Evolutionary conservation across 441 rosid genomes (phyloP), one percentile per base, ranked within the genome.

Genomic region (Populus hybrid): DNA sequence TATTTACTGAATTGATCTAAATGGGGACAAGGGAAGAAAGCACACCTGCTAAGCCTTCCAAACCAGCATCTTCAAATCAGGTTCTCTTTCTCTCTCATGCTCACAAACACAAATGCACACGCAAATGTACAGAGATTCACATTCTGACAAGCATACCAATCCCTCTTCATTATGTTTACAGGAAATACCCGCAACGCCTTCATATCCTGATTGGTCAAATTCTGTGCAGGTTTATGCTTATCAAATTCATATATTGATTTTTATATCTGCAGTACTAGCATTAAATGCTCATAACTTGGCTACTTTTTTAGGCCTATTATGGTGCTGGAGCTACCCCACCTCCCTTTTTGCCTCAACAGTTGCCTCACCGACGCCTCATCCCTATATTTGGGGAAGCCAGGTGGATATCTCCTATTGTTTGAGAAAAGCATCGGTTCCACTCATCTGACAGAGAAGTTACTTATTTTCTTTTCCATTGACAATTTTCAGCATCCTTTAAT

Each of bases 311-410:
- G 99, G 99, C 97, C 76, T 94, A 90, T 81, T 97, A 94, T 87
- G 92, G 95, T 35, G 88, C 93, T 61, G 98, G 98, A 78, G 98
- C 88, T 73, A 82, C 95, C 63, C 91, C 98, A 0, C 89, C 93
- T 78, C 96, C 94, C 20, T 92, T 88, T 86, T 94, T 90, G 92
- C 98, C 75, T 89, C 99, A 61, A 90, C 92, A 2, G 98, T 94
- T 80, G 90, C 97, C 74, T 88, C 99, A 79, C 95, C 98, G 64
- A 79, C 94, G 82, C 95, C 97, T 53, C 97, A 91, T 61, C 97
- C 98, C 8, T 97, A 94, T 82, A 68, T 93, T 71, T 94, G 98
- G 99, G 92, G 98, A 73, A 76, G 93, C 85, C 99, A 97, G 94
- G 99, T 97, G 83, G 82, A 78, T 76, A 75, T 64, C 29, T 31